Base-by-base conservation (phyloP, 441 rosid species). In the Populus hybrid region DNA sequence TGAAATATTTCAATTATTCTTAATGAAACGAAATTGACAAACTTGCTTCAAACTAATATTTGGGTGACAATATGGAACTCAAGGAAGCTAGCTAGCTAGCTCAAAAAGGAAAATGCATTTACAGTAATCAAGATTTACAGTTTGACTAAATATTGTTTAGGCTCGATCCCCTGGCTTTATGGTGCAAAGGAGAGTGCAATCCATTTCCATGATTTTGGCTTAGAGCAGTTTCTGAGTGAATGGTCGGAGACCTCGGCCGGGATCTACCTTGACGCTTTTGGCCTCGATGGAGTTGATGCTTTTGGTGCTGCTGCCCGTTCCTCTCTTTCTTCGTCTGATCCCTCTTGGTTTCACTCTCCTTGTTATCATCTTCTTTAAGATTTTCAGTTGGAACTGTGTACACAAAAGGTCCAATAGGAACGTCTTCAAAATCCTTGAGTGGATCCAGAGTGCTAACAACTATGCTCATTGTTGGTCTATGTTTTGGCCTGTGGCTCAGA, bases 391-490 rank as follows among this genome's bases (percentile, higher is more conserved):
- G 91, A 76, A 84, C 91, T 50, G 83, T 83, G 73, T 85, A 91
- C 26, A 89, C 89, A 53, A 89, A 88, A 23, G 88, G 75, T 70
- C 85, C 88, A 14, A 73, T 24, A 2, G 83, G 77, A 14, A 82
- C n/a, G 74, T 91, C 94, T 0, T 88, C 83, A 34, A 84, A 89
- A 65, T 85, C 91, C 82, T 85, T 84, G 42, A 91, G 80, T 0
- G 92, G 86, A 75, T 92, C 95, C 57, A 94, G 74, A 9, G 81
- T 80, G 57, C 83, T 86, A 73, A 94, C 94, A 50, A 94, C 94
- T 5, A 69, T 64, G 36, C 86, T 75, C 97, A 92, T 91, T 0
- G 79, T 77, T n/a, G 97, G 97, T 81, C 98, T 89, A 53, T 78
- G 82, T 81, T 88, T 91, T 0, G 98, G 92, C 78, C 86, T 65